A percentile compares a stretch with the other conserved stretches of the same genome.
Conservation (phyloP, 345 rosid genomes). For the Citrus hindsii region DNA sequence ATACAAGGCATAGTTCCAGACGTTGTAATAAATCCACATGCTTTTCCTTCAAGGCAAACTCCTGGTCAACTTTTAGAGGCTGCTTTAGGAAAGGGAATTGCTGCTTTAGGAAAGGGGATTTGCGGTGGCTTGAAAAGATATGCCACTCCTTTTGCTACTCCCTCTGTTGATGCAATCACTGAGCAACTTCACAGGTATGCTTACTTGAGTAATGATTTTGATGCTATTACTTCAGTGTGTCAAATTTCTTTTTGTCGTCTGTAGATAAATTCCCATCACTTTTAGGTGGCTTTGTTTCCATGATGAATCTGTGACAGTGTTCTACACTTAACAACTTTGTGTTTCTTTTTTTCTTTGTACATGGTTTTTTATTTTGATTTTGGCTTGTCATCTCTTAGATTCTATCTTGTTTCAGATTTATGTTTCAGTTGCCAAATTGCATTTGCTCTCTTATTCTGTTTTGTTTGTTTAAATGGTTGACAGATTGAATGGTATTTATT, state of each 20-base stretch:
- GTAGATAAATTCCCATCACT: background rate
- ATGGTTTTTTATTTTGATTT: background rate
- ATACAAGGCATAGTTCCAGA: constrained; percentile 91
- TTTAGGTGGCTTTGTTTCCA: background rate
- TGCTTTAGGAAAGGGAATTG: constrained; percentile 87
- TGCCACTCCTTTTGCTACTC: constrained; percentile 92
- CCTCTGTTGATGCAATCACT: constrained; percentile 61
- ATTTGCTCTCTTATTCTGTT: background rate
- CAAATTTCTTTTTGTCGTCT: background rate
- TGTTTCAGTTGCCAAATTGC: background rate
- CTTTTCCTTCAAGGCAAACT: constrained; percentile 93
- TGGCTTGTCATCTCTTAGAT: background rate
- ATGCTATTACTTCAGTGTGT: background rate
- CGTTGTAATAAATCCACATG: constrained; percentile 83
- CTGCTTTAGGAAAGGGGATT: constrained; percentile 88
- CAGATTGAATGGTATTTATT: background rate
- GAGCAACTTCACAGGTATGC: constrained; percentile 84
- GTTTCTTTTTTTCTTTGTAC: background rate
- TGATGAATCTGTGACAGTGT: background rate
- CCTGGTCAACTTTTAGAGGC: constrained; percentile 96
- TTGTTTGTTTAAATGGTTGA: background rate
- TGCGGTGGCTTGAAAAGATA: constrained; percentile 52
- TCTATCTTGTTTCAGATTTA: background rate
- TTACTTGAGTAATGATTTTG: background rate
- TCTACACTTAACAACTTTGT: background rate